Evolutionary conservation across 1,284 basidiomycete genomes (phyloP).

Genomic region (Rhodotorula sp.): DNA sequence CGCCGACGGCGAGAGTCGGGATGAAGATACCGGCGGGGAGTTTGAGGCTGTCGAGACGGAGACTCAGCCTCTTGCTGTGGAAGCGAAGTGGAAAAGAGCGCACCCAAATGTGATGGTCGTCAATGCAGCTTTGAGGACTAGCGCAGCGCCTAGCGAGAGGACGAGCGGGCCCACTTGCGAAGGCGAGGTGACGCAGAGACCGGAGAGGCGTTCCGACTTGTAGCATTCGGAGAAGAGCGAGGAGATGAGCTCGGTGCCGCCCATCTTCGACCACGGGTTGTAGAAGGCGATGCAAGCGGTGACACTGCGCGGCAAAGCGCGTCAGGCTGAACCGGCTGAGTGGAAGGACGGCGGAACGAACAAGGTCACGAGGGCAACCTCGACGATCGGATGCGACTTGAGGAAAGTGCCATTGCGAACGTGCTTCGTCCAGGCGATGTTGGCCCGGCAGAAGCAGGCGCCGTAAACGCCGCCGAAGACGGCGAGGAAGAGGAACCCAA

Average conservation of each 20-base stretch:
- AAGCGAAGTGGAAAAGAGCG: background rate
- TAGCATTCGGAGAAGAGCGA: constrained; percentile 73
- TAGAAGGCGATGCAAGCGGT: constrained; percentile 78
- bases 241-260: constrained; percentile 85
- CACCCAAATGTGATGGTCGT: constrained; percentile 86
- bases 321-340: constrained; percentile 49
- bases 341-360: constrained; percentile 57
- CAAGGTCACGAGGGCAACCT: constrained; percentile 72
- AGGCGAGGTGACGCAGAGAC: constrained; percentile 68
- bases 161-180: constrained; percentile 65
- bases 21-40: constrained; percentile 43
- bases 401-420: constrained; percentile 82
- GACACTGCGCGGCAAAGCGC: constrained; percentile 43
- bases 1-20: constrained; percentile 90
- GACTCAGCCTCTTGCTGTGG: background rate
- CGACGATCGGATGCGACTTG: constrained; percentile 71
- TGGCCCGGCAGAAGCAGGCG: constrained; percentile 83
- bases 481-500: constrained; percentile 81
- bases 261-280: constrained; percentile 88
- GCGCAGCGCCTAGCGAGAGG: constrained; percentile 65
- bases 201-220: constrained; percentile 48
- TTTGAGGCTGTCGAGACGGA: constrained; percentile 10
- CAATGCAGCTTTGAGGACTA: constrained; percentile 68
- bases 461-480: constrained; percentile 90
- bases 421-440: constrained; percentile 80